Evolutionary conservation across 1,284 basidiomycete species (phyloP), one percentile per base, ranked within the genome.

Genomic region (Hymenochaete sp.): DNA sequence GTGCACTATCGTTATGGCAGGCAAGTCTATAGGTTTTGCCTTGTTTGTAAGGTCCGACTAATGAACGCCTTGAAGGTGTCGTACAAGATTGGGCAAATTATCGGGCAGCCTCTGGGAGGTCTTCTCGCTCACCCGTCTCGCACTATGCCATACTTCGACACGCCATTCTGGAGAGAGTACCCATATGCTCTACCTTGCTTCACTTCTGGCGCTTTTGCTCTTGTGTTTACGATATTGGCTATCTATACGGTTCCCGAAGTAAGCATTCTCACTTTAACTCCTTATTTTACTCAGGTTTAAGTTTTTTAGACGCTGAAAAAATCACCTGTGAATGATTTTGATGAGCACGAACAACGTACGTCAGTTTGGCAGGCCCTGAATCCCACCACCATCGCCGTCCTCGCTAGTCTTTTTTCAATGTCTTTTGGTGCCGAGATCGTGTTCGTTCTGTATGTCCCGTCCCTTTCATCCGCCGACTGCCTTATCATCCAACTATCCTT

Each of bases 131-230:
- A 55, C 19, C 56, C 56, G 13, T 54, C 53, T 29, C 44, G 51
- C 29, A 50, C 49, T 19, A 53, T 56, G 28, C 36, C 47, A 6
- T 14, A 38, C 14, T 56, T 56, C 31, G 28, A 50, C 24, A 51
- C 54, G 19, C 47, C 47, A 10, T 57, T 57, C 31, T 57, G 56
- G 56, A 39, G 36, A 11, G 38, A 45, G 26, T 53, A 57, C 26
- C 56, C 56, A 8, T 57, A 53, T 37, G 22, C 55, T 16, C 33
- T 57, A 9, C 56, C 56, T 7, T 57, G 54, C 41, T 46, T 57
- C 26, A 53, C 53, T 29, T 51, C 54, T 9, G 49, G 48, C 8
- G 49, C 44, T 13, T 52, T 55, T 45, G 56, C 55, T 1, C 28
- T 54, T 11, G n/a, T 45, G n/a, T 48, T 50, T 14, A 46, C 56